Base-by-base conservation (phyloP, 306 rosid species). In the Corylus heterophylla region DNA sequence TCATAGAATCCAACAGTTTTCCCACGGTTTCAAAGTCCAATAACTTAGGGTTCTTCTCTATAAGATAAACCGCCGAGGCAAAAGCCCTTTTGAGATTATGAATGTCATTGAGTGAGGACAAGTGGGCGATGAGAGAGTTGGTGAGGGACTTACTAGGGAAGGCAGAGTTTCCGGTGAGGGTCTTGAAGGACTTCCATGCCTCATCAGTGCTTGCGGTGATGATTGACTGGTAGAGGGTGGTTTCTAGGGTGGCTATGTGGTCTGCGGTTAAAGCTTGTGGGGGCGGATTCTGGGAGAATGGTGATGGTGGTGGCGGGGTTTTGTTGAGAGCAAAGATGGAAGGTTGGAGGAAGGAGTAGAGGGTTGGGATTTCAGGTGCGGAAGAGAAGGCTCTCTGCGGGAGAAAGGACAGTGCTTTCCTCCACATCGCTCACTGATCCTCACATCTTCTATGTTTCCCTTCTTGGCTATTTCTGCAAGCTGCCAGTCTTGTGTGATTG, bases 111-210 rank as follows among this genome's bases (percentile, higher is more conserved):
- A 86, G 86, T 2, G 94, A 93, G 82, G 96, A 90, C 72, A 95
- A 66, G 59, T 91, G 91, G 62, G 83, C 67, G 11, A 95, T 87
- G 12, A 91, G 92, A 37, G 90, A 90, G 55, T 93, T 95, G 14
- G 94, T 90, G 73, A 95, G 86, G 55, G 92, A 83, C 87, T 93
- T 90, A 78, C 94, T 73, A 17, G 97, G 98, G 84, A 95, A 90
- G 71, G 83, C 45, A 5, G 89, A 85, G 81, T 88, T 82, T 12
- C 84, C 37, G 0, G 98, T 93, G 84, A 95, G 92, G 56, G 87
- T 35, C 84, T 91, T 95, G 89, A 95, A 95, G 71, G 94, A 89
- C 77, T 87, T 93, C 98, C 99, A 95, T 1, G 97, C 96, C 78
- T 91, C 93, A 61, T 91, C 96, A 0, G 92, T 93, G 83, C 88